Conservation (phyloP, 164 flowering plant species). For the Stephania cephalantha region DNA sequence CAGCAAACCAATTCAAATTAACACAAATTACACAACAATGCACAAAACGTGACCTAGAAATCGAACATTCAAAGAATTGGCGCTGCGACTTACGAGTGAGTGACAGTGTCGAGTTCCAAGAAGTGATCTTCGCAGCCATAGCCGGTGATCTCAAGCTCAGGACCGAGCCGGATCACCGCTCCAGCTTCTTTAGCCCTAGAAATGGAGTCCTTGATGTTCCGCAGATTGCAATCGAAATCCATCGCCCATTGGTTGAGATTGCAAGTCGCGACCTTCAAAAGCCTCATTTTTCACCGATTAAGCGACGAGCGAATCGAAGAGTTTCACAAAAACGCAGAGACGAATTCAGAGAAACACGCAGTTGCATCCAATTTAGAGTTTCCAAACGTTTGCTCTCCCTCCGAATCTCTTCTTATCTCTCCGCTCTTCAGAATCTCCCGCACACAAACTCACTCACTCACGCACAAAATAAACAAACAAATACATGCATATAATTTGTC, state of each 20-base stretch:
- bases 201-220: constrained; percentile 80
- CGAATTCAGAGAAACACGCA: background rate
- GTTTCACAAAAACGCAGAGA: background rate
- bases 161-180: constrained; percentile 87
- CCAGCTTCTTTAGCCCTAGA: constrained; percentile 62
- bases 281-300: constrained; percentile 47
- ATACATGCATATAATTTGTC: too few relatives aligned
- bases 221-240: constrained; percentile 84
- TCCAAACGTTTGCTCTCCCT: too few relatives aligned
- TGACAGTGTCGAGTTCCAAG: constrained; percentile 81
- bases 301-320: background rate
- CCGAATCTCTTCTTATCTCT: too few relatives aligned
- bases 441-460: too few relatives aligned
- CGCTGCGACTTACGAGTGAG: constrained; percentile 59
- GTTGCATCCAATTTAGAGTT: background rate
- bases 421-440: too few relatives aligned
- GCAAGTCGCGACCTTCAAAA: constrained; percentile 91
- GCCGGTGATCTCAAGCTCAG: constrained; percentile 96
- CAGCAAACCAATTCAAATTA: background rate
- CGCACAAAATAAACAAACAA: too few relatives aligned
- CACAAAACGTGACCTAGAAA: background rate
- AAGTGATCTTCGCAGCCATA: constrained; percentile 99
- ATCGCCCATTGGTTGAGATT: constrained; percentile 98
- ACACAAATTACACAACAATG: background rate
- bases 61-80: background rate